Base-by-base conservation (phyloP, 192 early-diverging fungal genomes). In the Coemansia sp. region DNA sequence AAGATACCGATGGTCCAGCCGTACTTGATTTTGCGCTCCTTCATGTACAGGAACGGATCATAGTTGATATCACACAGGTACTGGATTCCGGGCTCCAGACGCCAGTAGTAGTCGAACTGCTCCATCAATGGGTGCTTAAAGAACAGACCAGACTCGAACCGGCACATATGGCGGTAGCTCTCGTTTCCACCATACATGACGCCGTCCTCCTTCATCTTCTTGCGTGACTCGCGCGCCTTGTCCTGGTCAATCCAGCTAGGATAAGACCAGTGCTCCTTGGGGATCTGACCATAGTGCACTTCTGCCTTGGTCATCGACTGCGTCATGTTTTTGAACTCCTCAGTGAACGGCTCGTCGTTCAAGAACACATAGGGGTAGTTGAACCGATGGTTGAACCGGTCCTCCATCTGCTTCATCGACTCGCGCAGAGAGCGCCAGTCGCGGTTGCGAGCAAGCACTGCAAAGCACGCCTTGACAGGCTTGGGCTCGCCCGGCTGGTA, bases 351-450 rank as follows among this genome's bases (percentile, higher is more conserved):
- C 50, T 82, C 72, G 39, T 94, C 87, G 71, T 93, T 94, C 34
- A 94, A 62, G 61, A 92, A 93, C 27, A 94, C 87, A 64, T 89
- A 94, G 0, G 90, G 90, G 65, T 93, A 94, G 60, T 88, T 82
- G 74, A 83, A 92, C 53, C 85, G 81, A 42, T 68, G 72, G 71
- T 94, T 94, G 62, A 93, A 92, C 47, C 90, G 71, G 60, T 89
- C 83, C 62, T 94, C 90, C n/a, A 94, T 64, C 59, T 91, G 83
- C 47, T 75, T 80, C 59, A 94, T 82, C 0, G 89, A 77, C n/a
- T 69, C 58, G 10, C 78, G 69, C 32, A 90, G 77, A 83, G 73
- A 80, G 52, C 87, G 70, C 39, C 88, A 62, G 60, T 93, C 91
- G 4, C 64, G 64, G 55, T 93, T 89, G 53, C 88, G 81, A 16